A percentile compares a stretch with the other conserved stretches of the same genome.
Evolutionary conservation across 2,329 filamentous ascomycete species (phyloP).

Genomic region (Colletotrichum sp.): DNA sequence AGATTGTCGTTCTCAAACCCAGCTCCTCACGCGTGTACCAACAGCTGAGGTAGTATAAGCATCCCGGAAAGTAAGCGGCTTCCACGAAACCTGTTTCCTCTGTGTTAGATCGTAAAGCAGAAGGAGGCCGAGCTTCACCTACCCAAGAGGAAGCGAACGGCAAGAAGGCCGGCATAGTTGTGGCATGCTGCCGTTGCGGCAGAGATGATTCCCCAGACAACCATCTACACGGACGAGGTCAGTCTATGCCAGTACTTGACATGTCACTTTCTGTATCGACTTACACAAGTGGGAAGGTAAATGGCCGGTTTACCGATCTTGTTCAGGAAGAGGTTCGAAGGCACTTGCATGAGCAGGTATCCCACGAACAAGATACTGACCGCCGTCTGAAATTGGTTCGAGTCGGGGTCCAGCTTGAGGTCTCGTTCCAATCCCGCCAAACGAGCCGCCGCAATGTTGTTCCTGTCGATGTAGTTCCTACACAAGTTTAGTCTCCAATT

Average conservation of each 20-base stretch:
- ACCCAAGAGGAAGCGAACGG: constrained; percentile 33
- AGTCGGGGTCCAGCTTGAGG: constrained; percentile 33
- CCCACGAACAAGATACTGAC: constrained; percentile 58
- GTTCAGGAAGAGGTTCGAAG: constrained; percentile 56
- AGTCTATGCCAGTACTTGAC: rapidly evolving
- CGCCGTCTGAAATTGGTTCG: constrained; percentile 40
- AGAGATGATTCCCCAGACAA: constrained; percentile 54
- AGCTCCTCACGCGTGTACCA: constrained; percentile 77
- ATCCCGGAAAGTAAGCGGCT: constrained; percentile 37
- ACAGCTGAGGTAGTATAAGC: constrained; percentile 65
- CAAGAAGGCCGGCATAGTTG: constrained; percentile 36
- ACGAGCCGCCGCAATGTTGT: constrained; percentile 54
- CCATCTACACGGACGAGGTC: constrained; percentile 20
- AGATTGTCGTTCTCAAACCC: constrained; percentile 66
- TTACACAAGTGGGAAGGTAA: constrained; percentile 49
- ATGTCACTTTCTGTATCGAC: constrained; percentile 16
- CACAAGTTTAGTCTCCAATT: rapidly evolving
- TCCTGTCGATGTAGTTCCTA: constrained; percentile 18
- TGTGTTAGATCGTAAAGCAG: neutral
- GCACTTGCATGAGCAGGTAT: constrained; percentile 56
- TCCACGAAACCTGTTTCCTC: neutral
- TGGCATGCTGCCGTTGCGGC: constrained; percentile 38
- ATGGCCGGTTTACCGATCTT: constrained; percentile 53
- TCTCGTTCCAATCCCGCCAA: constrained; percentile 53
- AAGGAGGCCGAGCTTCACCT: rapidly evolving